phyloP scores from a whole-genome alignment of 495 filamentous ascomycete species.

The Umbilicaria muhlenbergii region DNA sequence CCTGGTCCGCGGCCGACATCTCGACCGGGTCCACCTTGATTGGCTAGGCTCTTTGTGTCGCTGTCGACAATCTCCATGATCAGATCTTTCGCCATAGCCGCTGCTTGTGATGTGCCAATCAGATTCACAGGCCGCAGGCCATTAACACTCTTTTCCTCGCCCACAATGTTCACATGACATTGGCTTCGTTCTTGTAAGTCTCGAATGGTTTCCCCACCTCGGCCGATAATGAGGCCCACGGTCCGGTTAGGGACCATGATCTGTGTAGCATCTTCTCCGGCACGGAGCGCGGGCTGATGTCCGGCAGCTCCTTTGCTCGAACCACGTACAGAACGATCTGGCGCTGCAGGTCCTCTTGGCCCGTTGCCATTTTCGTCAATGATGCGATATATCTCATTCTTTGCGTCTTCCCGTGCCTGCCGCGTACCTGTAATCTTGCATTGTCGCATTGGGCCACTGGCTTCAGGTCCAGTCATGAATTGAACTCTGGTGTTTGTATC shows the following conservation, averaged over 20 bases:
- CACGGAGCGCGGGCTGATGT: conserved; percentile 38
- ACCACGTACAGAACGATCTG: conserved; percentile 9
- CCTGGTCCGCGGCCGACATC: conserved; percentile 6
- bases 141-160: conserved; percentile 71
- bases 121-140: conserved; percentile 73
- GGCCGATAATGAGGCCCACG: conserved; percentile 71
- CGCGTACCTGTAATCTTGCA: conserved; percentile 64
- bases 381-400: conserved; percentile 59
- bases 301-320: conserved; percentile 14
- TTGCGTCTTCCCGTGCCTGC: conserved; percentile 50
- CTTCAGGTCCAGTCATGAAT: conserved; percentile 59
- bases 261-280: conserved; percentile 59
- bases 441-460: conserved; percentile 44
- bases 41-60: conserved; percentile 45
- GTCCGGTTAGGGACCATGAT: conserved; percentile 87
- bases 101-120: conserved; percentile 52
- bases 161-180: conserved; percentile 80
- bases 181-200: conserved; percentile 76
- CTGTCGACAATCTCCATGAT: conserved; percentile 83
- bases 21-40: conserved; percentile 7
- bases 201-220: conserved; percentile 74
- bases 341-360: conserved; percentile 9
- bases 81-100: conserved; percentile 54
- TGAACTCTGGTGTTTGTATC: conserved; percentile 65
- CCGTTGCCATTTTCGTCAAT: conserved; percentile 69